A percentile compares a stretch with the other conserved stretches of the same genome.
Conservation (phyloP, 768 basidiomycete species). For the Collybiopsis luxurians region DNA sequence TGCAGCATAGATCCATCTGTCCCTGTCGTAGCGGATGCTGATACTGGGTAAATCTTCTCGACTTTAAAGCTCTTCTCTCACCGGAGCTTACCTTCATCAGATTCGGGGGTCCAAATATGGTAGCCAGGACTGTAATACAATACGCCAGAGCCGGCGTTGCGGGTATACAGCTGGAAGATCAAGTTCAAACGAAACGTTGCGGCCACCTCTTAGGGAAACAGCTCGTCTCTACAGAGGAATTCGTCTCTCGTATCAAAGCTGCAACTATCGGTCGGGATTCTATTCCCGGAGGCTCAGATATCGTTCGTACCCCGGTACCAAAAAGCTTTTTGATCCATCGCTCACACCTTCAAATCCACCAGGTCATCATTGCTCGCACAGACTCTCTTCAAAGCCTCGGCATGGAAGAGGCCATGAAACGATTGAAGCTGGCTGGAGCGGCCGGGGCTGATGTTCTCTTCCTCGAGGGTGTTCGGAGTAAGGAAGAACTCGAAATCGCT, state of each 20-base stretch:
- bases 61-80: not conserved
- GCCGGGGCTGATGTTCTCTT: conserved; percentile 42
- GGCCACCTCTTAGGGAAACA: conserved; percentile 55
- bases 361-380: conserved; percentile 50
- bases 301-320: conserved; percentile 22
- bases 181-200: conserved; percentile 54
- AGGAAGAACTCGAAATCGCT: conserved; percentile 39
- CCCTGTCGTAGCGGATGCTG: conserved; percentile 55
- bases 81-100: conserved; percentile 17
- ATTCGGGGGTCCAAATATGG: conserved; percentile 54
- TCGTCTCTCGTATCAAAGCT: conserved; percentile 49
- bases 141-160: conserved; percentile 51
- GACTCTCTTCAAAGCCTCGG: conserved; percentile 51
- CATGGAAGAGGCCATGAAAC: conserved; percentile 46
- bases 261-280: conserved; percentile 46
- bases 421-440: conserved; percentile 43
- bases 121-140: conserved; percentile 49
- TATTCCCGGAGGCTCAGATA: conserved; percentile 42
- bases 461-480: conserved; percentile 48
- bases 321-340: no score
- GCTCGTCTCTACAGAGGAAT: conserved; percentile 47
- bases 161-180: conserved; percentile 55
- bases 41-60: conserved; percentile 39
- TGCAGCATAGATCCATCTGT: conserved; percentile 42
- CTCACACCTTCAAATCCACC: no score